phyloP scores from a whole-genome alignment of 2,329 filamentous ascomycete genomes.

The Colletotrichum tamarilloi region DNA sequence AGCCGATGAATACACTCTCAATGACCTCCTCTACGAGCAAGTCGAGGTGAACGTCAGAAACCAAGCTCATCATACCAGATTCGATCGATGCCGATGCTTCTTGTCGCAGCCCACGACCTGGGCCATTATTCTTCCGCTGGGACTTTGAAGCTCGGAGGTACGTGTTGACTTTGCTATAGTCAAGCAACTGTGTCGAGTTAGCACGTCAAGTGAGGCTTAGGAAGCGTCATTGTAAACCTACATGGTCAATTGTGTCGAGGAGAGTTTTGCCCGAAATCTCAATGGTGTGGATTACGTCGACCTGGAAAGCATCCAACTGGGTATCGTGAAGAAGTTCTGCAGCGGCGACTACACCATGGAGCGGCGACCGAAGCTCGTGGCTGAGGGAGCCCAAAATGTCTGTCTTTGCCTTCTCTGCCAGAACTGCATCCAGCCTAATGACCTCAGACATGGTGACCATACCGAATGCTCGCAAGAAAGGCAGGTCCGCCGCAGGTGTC shows the following conservation, averaged over 20 bases:
- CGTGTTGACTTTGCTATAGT: constrained; percentile 63
- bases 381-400: constrained; percentile 68
- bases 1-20: constrained; percentile 51
- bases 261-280: constrained; percentile 60
- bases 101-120: constrained; percentile 12
- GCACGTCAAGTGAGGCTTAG: background rate
- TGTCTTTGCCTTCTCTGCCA: constrained; percentile 57
- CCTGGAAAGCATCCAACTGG: constrained; percentile 52
- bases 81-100: constrained; percentile 31
- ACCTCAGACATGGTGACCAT: constrained; percentile 68
- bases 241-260: constrained; percentile 61
- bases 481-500: constrained; percentile 39
- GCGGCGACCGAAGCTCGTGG: constrained; percentile 66
- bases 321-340: constrained; percentile 62
- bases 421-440: constrained; percentile 52
- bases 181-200: constrained; percentile 46
- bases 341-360: constrained; percentile 67
- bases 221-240: constrained; percentile 34
- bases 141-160: constrained; percentile 36
- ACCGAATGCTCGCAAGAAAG: constrained; percentile 58
- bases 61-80: constrained; percentile 42
- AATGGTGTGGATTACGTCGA: constrained; percentile 58
- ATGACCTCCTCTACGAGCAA: constrained; percentile 51
- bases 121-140: constrained; percentile 37
- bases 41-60: constrained; percentile 47